phyloP scores from a whole-genome alignment of 1,284 basidiomycete genomes.

The Clitocybe nebularis region DNA sequence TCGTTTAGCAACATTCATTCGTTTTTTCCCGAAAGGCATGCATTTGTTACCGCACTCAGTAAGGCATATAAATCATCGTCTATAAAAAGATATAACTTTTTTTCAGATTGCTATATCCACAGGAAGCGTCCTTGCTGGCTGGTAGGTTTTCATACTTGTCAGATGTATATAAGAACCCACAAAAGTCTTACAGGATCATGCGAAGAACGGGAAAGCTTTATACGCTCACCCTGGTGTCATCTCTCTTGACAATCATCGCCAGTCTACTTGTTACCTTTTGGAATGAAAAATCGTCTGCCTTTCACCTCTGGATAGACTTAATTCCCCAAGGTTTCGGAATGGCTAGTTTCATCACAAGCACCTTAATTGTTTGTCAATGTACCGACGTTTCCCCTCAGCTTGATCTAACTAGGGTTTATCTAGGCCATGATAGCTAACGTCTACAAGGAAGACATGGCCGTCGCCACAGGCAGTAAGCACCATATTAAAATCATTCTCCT shows the following conservation, averaged over 20 bases:
- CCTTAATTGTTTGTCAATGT: conserved; percentile 56
- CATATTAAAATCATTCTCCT: conserved; percentile 8
- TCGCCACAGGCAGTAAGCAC: conserved; percentile 81
- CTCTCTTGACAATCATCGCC: conserved; percentile 49
- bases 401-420: conserved; percentile 10
- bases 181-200: conserved; percentile 59
- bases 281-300: conserved; percentile 56
- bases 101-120: conserved; percentile 75
- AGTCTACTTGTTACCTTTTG: conserved; percentile 57
- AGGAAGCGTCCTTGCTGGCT: conserved; percentile 83
- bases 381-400: conserved; percentile 7
- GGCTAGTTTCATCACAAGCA: conserved; percentile 79
- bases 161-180: conserved; percentile 4
- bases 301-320: conserved; percentile 75
- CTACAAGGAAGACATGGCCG: conserved; percentile 76
- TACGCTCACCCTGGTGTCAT: conserved; percentile 61
- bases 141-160: conserved; percentile 42
- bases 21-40: conserved; percentile 39
- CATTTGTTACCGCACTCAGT: conserved; percentile 89
- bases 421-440: conserved; percentile 85
- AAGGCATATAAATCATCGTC: conserved; percentile 24
- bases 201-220: conserved; percentile 80
- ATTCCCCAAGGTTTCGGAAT: conserved; percentile 80
- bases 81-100: conserved; percentile 16
- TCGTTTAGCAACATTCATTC: conserved; percentile 14